phyloP scores from a whole-genome alignment of 495 filamentous ascomycete genomes.

The Talaromyces liani region DNA sequence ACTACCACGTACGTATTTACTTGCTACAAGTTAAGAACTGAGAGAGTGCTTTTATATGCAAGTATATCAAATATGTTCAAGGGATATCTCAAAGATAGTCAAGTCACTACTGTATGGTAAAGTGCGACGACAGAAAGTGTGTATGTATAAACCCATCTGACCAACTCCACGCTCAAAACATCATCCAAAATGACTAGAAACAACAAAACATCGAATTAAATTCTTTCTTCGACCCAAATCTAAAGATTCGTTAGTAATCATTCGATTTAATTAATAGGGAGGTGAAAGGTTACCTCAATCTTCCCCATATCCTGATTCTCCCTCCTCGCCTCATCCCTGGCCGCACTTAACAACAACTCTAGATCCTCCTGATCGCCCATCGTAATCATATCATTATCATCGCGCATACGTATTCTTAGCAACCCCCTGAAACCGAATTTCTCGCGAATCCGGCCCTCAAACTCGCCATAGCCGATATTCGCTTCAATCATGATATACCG shows the following conservation, averaged over 20 bases:
- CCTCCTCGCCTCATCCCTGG: slow-evolving; percentile 59
- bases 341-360: slow-evolving; percentile 67
- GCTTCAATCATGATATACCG: slow-evolving; percentile 83
- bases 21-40: no score
- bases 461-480: slow-evolving; percentile 64
- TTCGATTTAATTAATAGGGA: not conserved
- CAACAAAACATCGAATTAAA: not conserved
- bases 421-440: slow-evolving; percentile 70
- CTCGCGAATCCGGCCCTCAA: slow-evolving; percentile 67
- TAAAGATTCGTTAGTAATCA: slow-evolving; percentile 18
- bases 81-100: not conserved
- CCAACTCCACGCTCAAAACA: slow-evolving; percentile 9
- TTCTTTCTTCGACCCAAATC: slow-evolving; percentile 60
- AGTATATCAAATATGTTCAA: not conserved
- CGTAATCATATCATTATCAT: slow-evolving; percentile 89
- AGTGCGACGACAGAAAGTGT: not conserved
- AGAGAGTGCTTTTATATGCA: not conserved
- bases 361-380: slow-evolving; percentile 96
- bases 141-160: not conserved
- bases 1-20: no score
- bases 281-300: slow-evolving; percentile 65
- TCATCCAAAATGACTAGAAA: not conserved
- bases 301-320: slow-evolving; percentile 82
- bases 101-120: not conserved
- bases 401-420: slow-evolving; percentile 79